Evolutionary conservation across 352 stramenopile genomes (phyloP).

Genomic region (Phytophthora litchii): DNA sequence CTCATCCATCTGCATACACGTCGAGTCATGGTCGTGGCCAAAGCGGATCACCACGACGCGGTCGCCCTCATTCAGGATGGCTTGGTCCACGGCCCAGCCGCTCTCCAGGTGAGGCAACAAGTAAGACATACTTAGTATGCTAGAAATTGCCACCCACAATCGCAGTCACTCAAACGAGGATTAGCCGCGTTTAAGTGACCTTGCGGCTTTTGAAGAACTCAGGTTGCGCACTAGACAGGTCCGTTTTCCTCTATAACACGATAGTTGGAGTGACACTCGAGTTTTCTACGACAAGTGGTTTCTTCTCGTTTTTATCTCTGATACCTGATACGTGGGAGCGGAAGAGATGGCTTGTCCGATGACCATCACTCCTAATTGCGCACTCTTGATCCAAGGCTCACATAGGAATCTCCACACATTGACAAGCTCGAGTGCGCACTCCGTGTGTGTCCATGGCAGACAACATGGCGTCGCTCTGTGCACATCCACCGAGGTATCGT

Average conservation of each 20-base stretch:
- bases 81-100: slow-evolving; percentile 99
- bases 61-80: slow-evolving; percentile 98
- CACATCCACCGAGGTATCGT: background rate
- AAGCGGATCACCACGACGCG: slow-evolving; percentile 99
- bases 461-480: slow-evolving; percentile 13
- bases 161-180: slow-evolving; percentile 16
- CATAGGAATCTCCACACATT: slow-evolving; percentile 17
- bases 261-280: background rate
- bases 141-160: background rate
- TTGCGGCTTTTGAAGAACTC: slow-evolving; percentile 9
- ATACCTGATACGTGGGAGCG: slow-evolving; percentile 4
- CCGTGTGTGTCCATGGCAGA: background rate
- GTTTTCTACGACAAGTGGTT: background rate
- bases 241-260: background rate
- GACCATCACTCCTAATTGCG: slow-evolving; percentile 31
- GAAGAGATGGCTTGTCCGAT: slow-evolving; percentile 9
- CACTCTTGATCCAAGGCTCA: slow-evolving; percentile 15
- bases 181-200: background rate
- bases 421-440: background rate
- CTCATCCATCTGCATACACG: slow-evolving; percentile 99
- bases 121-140: slow-evolving; percentile 91
- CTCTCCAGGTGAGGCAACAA: slow-evolving; percentile 97
- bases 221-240: slow-evolving; percentile 2
- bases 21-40: slow-evolving; percentile 97
- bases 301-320: background rate